These are phyloP conservation scores for Fusarium robinianum DNA, from an alignment of 2,329 filamentous ascomycete genomes.

Conservation along the genomic window DNA sequence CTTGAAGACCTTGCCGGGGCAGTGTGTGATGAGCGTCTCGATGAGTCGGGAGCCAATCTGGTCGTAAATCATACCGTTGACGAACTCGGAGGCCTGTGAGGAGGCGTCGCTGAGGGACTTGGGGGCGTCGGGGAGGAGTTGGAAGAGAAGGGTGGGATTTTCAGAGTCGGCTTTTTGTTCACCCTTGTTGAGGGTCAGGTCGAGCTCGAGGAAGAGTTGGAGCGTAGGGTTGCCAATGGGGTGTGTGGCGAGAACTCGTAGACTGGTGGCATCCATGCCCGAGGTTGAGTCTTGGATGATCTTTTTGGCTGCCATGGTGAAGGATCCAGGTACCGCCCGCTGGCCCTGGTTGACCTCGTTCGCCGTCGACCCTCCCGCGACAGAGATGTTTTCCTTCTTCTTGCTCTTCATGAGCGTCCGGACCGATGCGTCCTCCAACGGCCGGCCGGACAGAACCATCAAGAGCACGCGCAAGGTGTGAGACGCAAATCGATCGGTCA, in stretches of 20 bases:
- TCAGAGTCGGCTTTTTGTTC: slow-evolving; percentile 44
- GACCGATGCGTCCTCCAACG: slow-evolving; percentile 70
- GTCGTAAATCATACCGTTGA: slow-evolving; percentile 88
- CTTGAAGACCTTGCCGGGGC: slow-evolving; percentile 90
- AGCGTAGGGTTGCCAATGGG: slow-evolving; percentile 90
- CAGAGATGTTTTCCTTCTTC: slow-evolving; percentile 82
- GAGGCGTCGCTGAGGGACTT: slow-evolving; percentile 72
- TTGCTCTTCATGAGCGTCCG: slow-evolving; percentile 85
- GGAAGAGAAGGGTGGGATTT: slow-evolving; percentile 66
- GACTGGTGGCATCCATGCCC: slow-evolving; percentile 75
- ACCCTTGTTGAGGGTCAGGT: slow-evolving; percentile 73
- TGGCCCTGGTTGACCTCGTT: slow-evolving; percentile 51
- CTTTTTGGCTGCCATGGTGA: slow-evolving; percentile 76
- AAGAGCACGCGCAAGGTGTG: slow-evolving; percentile 87
- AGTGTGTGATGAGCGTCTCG: slow-evolving; percentile 80
- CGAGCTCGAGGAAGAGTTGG: slow-evolving; percentile 87
- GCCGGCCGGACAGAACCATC: slow-evolving; percentile 80
- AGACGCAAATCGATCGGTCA: slow-evolving; percentile 88
- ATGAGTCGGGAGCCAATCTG: slow-evolving; percentile 86
- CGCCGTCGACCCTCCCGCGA: slow-evolving; percentile 57
- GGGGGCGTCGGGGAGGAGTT: slow-evolving; percentile 76
- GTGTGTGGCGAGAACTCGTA: slow-evolving; percentile 84
- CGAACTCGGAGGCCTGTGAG: slow-evolving; percentile 74
- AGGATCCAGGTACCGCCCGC: slow-evolving; percentile 75
- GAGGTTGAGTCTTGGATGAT: slow-evolving; percentile 78